Conservation (phyloP, 2,329 filamentous ascomycete genomes). For the Cadophora luteo-olivacea region DNA sequence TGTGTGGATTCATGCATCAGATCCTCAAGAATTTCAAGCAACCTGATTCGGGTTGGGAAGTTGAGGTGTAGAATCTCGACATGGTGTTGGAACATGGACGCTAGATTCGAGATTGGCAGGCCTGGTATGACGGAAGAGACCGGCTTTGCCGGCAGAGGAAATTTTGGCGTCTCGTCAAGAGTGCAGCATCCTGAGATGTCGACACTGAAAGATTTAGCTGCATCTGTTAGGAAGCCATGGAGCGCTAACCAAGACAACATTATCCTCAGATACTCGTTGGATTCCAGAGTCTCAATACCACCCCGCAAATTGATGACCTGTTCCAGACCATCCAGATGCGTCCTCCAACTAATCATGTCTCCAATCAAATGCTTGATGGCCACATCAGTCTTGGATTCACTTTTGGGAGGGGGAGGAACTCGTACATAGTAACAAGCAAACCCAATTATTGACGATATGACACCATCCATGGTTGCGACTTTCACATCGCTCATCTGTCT, state of each 20-base stretch:
- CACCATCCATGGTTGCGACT: conserved; percentile 2
- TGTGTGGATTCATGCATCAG: not conserved
- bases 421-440: conserved; percentile 13
- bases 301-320: conserved; percentile 1
- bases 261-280: not conserved
- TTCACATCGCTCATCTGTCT: not conserved
- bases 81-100: not conserved
- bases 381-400: not conserved
- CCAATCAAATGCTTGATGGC: not conserved
- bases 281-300: not conserved
- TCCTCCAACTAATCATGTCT: conserved; percentile 5
- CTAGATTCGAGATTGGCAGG: not conserved
- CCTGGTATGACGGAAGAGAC: not conserved
- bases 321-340: not conserved
- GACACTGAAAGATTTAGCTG: not conserved
- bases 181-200: conserved; percentile 9
- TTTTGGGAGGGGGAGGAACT: no score
- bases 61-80: not conserved
- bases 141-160: not conserved
- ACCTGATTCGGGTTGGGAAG: not conserved
- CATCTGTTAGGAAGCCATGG: not conserved
- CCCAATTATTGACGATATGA: conserved; percentile 5
- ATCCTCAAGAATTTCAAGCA: not conserved
- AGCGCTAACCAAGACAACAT: not conserved
- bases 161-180: not conserved